Evolutionary conservation across 768 basidiomycete species (phyloP).

Genomic region (Rhizopogon rudus): DNA sequence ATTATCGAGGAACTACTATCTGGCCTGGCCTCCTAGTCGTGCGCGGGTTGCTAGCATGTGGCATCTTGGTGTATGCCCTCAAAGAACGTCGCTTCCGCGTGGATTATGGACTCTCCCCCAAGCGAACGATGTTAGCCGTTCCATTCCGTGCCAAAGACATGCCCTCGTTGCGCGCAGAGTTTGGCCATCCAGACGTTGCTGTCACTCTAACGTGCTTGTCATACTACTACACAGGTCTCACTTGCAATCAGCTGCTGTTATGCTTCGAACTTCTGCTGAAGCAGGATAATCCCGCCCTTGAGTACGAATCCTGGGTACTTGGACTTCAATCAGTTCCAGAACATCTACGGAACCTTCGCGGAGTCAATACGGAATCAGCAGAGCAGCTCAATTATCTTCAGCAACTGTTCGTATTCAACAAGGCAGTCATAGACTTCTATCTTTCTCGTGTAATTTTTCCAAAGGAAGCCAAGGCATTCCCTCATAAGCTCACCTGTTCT

Average conservation of each 20-base stretch:
- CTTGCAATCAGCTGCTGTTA: conserved; percentile 10
- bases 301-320: conserved; percentile 21
- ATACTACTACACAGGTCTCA: conserved; percentile 32
- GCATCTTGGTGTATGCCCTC: conserved; percentile 26
- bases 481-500: conserved; percentile 26
- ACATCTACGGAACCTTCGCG: conserved; percentile 7
- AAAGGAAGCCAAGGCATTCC: conserved; percentile 32
- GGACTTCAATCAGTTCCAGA: conserved; percentile 18
- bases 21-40: conserved; percentile 25
- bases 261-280: conserved; percentile 15
- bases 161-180: conserved; percentile 31
- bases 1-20: background rate
- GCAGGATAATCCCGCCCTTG: conserved; percentile 13
- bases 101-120: conserved; percentile 30
- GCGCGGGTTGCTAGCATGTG: conserved; percentile 29
- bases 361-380: conserved; percentile 26
- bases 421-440: conserved; percentile 31
- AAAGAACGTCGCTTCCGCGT: conserved; percentile 27
- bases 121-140: conserved; percentile 31
- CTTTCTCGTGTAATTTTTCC: conserved; percentile 34
- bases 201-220: conserved; percentile 32
- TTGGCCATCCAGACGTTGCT: conserved; percentile 32
- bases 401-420: conserved; percentile 25
- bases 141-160: conserved; percentile 35
- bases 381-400: conserved; percentile 20